Evolutionary conservation across 306 rosid species (phyloP).

Genomic region (Gastrolobium bilobum): DNA sequence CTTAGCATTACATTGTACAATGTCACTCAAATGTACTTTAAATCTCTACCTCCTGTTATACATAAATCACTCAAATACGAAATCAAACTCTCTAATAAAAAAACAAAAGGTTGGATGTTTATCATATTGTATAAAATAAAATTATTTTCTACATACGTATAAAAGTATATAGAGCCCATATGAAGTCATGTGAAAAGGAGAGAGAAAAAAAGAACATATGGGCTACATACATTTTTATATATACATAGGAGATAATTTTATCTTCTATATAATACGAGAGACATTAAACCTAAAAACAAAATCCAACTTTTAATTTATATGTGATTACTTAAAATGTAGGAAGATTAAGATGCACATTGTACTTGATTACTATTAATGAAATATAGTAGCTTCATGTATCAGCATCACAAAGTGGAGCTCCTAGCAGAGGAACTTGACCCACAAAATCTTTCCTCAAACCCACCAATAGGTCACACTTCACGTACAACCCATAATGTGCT

Average conservation of each 20-base stretch:
- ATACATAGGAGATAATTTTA: too few species aligned
- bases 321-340: background rate
- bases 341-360: background rate
- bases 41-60: conserved; percentile 5
- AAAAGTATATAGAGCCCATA: too few species aligned
- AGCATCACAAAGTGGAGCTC: conserved; percentile 68
- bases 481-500: conserved; percentile 65
- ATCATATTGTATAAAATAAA: too few species aligned
- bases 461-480: conserved; percentile 73
- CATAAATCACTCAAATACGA: conserved; percentile 13
- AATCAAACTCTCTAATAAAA: background rate
- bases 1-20: conserved; percentile 8
- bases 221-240: too few species aligned
- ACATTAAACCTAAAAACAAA: too few species aligned
- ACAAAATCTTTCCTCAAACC: conserved; percentile 73
- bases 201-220: too few species aligned
- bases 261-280: too few species aligned
- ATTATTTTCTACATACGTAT: too few species aligned
- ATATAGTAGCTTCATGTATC: conserved; percentile 56
- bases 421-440: conserved; percentile 88
- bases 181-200: too few species aligned
- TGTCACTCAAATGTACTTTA: background rate
- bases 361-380: background rate
- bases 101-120: too few species aligned
- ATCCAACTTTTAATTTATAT: too few species aligned